phyloP scores from a whole-genome alignment of 1,284 basidiomycete species.

The Trichosporon faecale region DNA sequence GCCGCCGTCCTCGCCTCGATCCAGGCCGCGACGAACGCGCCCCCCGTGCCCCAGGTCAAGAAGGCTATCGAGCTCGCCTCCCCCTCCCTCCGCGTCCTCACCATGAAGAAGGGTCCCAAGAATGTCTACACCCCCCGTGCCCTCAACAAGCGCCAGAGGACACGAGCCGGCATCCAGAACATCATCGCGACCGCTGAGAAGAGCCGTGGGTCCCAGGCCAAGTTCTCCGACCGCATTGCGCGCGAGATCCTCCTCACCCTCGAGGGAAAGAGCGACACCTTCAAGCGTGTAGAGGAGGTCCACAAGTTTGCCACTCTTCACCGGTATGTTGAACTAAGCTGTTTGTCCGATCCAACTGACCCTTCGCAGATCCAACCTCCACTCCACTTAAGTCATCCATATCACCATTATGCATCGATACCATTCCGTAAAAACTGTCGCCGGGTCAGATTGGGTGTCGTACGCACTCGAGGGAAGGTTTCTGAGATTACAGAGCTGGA shows the following conservation, averaged over 20 bases:
- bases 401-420: slow-evolving; percentile 3
- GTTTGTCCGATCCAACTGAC: background rate
- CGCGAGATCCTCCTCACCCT: slow-evolving; percentile 68
- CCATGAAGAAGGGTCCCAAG: slow-evolving; percentile 62
- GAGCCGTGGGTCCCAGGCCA: background rate
- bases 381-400: slow-evolving; percentile 7
- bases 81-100: slow-evolving; percentile 62
- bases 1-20: slow-evolving; percentile 58
- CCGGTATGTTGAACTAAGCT: slow-evolving; percentile 59
- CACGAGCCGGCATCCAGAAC: slow-evolving; percentile 63
- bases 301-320: slow-evolving; percentile 74
- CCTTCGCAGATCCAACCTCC: slow-evolving; percentile 14
- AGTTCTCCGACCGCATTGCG: slow-evolving; percentile 63
- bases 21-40: slow-evolving; percentile 68
- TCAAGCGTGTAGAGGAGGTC: slow-evolving; percentile 61
- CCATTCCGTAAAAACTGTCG: background rate
- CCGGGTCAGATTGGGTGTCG: background rate
- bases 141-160: slow-evolving; percentile 72
- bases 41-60: slow-evolving; percentile 72
- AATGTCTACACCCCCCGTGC: slow-evolving; percentile 64
- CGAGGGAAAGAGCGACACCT: slow-evolving; percentile 60
- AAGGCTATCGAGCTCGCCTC: slow-evolving; percentile 64
- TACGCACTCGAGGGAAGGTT: background rate
- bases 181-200: slow-evolving; percentile 63
- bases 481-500: background rate